Base-by-base conservation (phyloP, 75 land plant genomes). In the Isoetes taiwanensis region DNA sequence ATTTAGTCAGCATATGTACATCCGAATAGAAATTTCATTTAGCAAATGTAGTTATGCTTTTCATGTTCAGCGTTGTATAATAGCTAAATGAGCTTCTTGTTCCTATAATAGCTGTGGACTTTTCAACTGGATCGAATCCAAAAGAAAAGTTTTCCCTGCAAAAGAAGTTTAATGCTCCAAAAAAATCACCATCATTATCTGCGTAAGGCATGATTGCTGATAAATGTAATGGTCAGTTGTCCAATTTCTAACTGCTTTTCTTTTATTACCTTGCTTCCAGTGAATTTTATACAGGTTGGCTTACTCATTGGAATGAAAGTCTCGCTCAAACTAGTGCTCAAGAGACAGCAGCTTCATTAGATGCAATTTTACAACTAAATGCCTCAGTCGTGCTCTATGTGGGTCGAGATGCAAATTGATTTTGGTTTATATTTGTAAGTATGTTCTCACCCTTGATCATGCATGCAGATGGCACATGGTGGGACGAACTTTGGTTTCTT, bases 251-350 rank as follows among this genome's bases (percentile, higher is more conserved):
- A n/a, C n/a, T n/a, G n/a, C n/a, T n/a, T n/a, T n/a, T n/a, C n/a
- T n/a, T n/a, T n/a, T 9, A 37, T 9, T 5, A 54, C 14, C 29
- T 11, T 25, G 17, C 35, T 60, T 64, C 25, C 73, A 89, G 96
- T 50, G 96, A 90, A 53, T 90, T 90, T 26, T 90, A 90, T 52
- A 90, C 96, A 2, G 96, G 96, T 19, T 90, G 93, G 91, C 86
- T 90, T 37, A 90, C 86, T 43, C 96, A 90, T 38, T 90, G 96
- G 96, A 79, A 81, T 10, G 96, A 90, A 40, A 63, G 41, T 12
- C 57, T 76, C 56, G 75, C 84, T 43, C 29, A 42, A 53, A 90
- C 96, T 20, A 66, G 61, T 72, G 76, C 84, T 23, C 48, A 38
- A 30, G 46, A 23, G 50, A 75, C 78, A 23, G 96, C 96, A 50